Evolutionary conservation across 768 basidiomycete species (phyloP).

Genomic region (Fistulinella prunicolor): DNA sequence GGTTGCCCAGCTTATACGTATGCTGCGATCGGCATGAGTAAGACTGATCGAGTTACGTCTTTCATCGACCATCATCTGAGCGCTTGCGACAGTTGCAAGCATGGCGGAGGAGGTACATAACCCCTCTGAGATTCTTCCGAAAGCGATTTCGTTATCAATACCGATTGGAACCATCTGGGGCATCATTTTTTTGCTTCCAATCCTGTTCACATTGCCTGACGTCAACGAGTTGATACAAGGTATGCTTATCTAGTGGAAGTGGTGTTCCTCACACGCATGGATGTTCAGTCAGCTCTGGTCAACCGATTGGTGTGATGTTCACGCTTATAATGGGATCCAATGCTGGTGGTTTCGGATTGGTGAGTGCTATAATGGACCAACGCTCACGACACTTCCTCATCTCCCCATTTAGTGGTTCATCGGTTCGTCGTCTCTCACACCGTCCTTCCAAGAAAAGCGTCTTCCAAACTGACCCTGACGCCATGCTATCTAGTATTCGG

Average conservation of each 20-base stretch:
- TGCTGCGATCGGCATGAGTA: slow-evolving; percentile 63
- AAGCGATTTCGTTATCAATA: slow-evolving; percentile 51
- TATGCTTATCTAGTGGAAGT: slow-evolving; percentile 39
- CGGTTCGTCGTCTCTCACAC: slow-evolving; percentile 24
- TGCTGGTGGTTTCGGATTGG: slow-evolving; percentile 61
- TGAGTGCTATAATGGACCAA: slow-evolving; percentile 25
- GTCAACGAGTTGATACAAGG: slow-evolving; percentile 50
- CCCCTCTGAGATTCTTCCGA: slow-evolving; percentile 52
- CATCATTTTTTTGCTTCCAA: slow-evolving; percentile 55
- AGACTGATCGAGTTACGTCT: slow-evolving; percentile 9
- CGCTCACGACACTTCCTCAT: neutral
- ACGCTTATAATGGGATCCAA: slow-evolving; percentile 59
- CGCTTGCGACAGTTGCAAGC: slow-evolving; percentile 44
- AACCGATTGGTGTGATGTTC: slow-evolving; percentile 63
- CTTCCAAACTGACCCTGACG: neutral
- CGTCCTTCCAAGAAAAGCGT: no score
- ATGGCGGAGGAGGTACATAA: slow-evolving; percentile 69
- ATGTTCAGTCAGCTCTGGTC: slow-evolving; percentile 51
- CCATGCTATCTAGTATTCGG: slow-evolving; percentile 42
- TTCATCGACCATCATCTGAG: slow-evolving; percentile 1
- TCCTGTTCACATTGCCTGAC: slow-evolving; percentile 64
- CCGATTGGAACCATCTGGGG: slow-evolving; percentile 53
- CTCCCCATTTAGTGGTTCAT: slow-evolving; percentile 38
- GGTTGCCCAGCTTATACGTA: slow-evolving; percentile 49
- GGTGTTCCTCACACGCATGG: slow-evolving; percentile 1